phyloP scores from a whole-genome alignment of 352 stramenopile genomes.

The Peronosclerospora sorghi region DNA sequence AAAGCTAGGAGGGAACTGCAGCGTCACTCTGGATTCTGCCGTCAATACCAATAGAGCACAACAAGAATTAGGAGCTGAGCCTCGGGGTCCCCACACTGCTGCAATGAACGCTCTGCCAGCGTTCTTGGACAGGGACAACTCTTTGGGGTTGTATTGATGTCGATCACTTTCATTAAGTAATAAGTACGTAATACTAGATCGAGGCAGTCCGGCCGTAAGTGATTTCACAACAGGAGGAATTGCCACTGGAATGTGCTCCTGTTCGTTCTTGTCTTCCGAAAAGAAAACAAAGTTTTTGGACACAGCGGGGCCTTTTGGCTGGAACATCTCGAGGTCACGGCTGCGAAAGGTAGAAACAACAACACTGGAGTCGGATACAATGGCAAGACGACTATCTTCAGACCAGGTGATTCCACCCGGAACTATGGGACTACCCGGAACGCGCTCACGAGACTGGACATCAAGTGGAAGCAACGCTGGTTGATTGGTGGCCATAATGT shows the following conservation, averaged over 20 bases:
- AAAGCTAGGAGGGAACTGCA: slow-evolving; percentile 73
- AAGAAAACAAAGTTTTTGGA: slow-evolving; percentile 80
- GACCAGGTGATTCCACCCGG: slow-evolving; percentile 57
- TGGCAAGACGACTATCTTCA: slow-evolving; percentile 57
- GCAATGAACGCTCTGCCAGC: slow-evolving; percentile 44
- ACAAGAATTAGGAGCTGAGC: slow-evolving; percentile 54
- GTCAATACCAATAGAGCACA: slow-evolving; percentile 61
- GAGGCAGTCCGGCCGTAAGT: slow-evolving; percentile 16
- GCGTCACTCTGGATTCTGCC: slow-evolving; percentile 39
- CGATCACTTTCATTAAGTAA: slow-evolving; percentile 54
- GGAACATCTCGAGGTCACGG: slow-evolving; percentile 71
- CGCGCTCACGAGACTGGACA: slow-evolving; percentile 49
- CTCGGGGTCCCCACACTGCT: slow-evolving; percentile 58
- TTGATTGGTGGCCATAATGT: slow-evolving; percentile 23
- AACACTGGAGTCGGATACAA: slow-evolving; percentile 65
- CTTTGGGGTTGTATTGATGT: slow-evolving; percentile 72
- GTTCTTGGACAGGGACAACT: slow-evolving; percentile 74
- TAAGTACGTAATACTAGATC: slow-evolving; percentile 42
- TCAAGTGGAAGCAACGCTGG: slow-evolving; percentile 14
- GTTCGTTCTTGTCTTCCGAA: slow-evolving; percentile 18
- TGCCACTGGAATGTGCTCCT: slow-evolving; percentile 40
- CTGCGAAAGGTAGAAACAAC: slow-evolving; percentile 71
- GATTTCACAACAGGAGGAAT: slow-evolving; percentile 38
- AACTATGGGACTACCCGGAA: slow-evolving; percentile 58
- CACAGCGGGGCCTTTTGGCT: slow-evolving; percentile 59